Evolutionary conservation across 352 stramenopile species (phyloP), one percentile per base, ranked within the genome.

Genomic region (Phytophthora syringae): DNA sequence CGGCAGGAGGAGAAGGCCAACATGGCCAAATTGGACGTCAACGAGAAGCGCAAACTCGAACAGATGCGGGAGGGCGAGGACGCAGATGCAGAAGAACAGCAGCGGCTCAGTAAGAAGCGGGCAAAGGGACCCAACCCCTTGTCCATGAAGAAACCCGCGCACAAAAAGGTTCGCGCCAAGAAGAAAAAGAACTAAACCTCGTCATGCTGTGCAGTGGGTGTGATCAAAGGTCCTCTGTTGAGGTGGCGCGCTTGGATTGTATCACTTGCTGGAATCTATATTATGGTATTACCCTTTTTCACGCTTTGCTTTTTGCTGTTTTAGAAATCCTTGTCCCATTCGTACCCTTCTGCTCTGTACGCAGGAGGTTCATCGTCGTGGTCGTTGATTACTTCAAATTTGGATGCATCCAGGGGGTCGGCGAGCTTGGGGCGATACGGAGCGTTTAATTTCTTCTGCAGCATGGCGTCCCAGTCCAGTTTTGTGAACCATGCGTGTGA

Each of bases 341-440:
- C 68, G 45, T 74, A 75, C 20, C 83, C 85, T 32, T 94, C 84
- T 52, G 84, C 61, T 11, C 58, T 56, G 65, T 95, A 97, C 15
- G 64, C 59, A 63, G 70, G 39, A 53, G 56, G 54, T 47, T 80
- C 66, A 15, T 91, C 74, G n/a, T 84, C 77, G 32, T 56, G 45
- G 20, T 92, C 84, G 16, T 67, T 82, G 45, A 98, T 94, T 32
- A 77, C 86, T 60, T 98, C 95, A 67, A 98, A 99, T 67, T 97
- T 92, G 34, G 86, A 97, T 5, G 90, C 76, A 73, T 99, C 96
- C 12, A 98, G 74, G 0, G 88, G 72, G 71, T 98, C 84, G 37
- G 86, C 77, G 20, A 98, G 89, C 15, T 83, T 76, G 5, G 96
- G 96, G 39, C 89, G 78, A 79, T 95, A 98, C 12, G 96, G 96